phyloP scores from a whole-genome alignment of 2,329 filamentous ascomycete species.

The Ophiostoma quercus region DNA sequence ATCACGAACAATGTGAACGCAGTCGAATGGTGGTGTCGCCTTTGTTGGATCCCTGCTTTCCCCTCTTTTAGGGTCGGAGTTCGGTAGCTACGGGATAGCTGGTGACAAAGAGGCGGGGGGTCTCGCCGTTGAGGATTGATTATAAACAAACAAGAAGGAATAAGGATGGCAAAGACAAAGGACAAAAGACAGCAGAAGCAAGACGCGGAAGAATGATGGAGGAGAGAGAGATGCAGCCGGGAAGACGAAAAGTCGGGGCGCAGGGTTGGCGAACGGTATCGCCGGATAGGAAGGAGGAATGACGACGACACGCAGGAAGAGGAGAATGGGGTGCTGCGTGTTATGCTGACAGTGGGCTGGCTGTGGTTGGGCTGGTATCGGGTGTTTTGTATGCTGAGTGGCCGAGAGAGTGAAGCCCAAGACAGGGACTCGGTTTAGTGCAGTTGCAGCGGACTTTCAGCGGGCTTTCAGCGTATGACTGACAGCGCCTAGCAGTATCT shows the following conservation, averaged over 20 bases:
- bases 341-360: background rate
- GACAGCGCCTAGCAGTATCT: too few species aligned
- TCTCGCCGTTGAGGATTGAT: background rate
- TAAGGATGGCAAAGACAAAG: background rate
- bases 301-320: conserved; percentile 20
- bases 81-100: conserved; percentile 13
- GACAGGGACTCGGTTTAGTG: background rate
- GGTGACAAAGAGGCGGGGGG: background rate
- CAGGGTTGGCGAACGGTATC: conserved; percentile 13
- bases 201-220: background rate
- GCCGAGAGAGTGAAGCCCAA: background rate
- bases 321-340: background rate
- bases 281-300: conserved; percentile 19
- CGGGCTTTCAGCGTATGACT: too few species aligned
- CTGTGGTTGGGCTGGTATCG: background rate
- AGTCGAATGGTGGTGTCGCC: background rate
- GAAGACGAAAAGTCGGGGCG: conserved; percentile 6
- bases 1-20: background rate
- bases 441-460: background rate
- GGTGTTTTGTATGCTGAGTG: background rate
- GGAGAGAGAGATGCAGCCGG: background rate
- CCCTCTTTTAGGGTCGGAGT: conserved; percentile 8
- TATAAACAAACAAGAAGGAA: background rate
- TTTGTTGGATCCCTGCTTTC: conserved; percentile 14
- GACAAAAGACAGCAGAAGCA: background rate